These are phyloP conservation scores for Quillaja saponaria DNA, from an alignment of 306 rosid genomes.

Conservation along the genomic window DNA sequence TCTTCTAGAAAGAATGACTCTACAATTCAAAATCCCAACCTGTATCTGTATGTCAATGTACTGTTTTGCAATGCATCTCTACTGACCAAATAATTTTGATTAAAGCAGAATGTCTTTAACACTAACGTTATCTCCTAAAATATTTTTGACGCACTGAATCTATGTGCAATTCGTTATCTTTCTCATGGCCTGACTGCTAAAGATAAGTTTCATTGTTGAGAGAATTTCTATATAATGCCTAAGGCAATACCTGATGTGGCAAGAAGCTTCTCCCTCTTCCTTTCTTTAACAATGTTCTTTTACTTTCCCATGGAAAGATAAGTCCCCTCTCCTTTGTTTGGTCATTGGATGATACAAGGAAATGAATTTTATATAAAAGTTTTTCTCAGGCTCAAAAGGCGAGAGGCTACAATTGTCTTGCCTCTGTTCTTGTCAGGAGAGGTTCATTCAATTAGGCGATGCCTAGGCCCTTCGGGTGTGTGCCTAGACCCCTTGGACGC, in stretches of 20 bases:
- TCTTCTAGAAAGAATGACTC: no score
- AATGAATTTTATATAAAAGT: neutral
- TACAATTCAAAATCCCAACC: no score
- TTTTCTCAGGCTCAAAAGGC: no score
- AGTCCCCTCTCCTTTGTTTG: neutral
- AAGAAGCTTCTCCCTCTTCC: neutral
- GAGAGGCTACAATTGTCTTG: no score
- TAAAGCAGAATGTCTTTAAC: neutral
- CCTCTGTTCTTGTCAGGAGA: no score
- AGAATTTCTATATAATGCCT: neutral
- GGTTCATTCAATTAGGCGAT: no score
- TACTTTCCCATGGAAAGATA: neutral
- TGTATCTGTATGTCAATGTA: no score
- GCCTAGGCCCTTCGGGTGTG: no score
- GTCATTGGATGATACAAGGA: neutral
- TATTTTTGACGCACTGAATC: neutral
- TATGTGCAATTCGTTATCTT: conserved; percentile 9
- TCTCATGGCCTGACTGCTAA: no score
- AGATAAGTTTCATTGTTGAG: neutral
- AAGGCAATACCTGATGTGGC: neutral
- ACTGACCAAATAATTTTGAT: no score
- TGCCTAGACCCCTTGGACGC: no score
- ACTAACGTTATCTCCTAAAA: neutral
- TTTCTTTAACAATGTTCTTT: conserved; percentile 7
- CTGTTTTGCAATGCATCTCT: no score